Evolutionary conservation across 257 asterid species (phyloP).

Genomic region (Salvia miltiorrhiza): DNA sequence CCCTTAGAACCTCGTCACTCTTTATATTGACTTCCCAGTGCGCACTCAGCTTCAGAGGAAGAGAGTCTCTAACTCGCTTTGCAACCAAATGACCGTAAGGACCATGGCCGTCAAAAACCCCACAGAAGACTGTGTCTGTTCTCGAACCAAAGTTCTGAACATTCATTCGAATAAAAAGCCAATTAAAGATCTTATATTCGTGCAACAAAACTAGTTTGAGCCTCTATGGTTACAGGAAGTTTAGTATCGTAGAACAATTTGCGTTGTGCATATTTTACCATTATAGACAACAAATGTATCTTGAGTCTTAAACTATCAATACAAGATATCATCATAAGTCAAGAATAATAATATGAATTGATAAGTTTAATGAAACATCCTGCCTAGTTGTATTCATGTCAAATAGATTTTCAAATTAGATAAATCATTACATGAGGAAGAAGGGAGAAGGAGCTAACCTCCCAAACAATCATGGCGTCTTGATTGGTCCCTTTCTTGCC

Average conservation of each 20-base stretch:
- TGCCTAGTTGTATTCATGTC: neutral
- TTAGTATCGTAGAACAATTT: neutral
- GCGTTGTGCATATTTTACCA: conserved; percentile 6
- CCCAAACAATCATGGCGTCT: conserved; percentile 99
- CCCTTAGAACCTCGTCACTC: conserved; percentile 61
- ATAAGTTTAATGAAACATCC: neutral
- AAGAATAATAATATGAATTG: neutral
- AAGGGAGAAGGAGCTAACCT: conserved; percentile 48
- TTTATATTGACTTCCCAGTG: conserved; percentile 74
- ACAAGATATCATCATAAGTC: neutral
- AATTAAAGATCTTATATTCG: neutral
- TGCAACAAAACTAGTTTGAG: conserved; percentile 3
- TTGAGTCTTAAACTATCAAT: neutral
- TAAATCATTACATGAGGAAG: neutral
- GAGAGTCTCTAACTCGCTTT: conserved; percentile 79
- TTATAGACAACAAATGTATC: neutral
- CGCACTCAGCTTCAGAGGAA: conserved; percentile 75
- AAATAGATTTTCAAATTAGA: neutral
- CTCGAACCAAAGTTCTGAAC: conserved; percentile 88
- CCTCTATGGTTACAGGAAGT: neutral
- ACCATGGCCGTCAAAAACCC: conserved; percentile 93
- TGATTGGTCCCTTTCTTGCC: conserved; percentile 95
- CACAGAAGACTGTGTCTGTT: conserved; percentile 86
- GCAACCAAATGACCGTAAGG: conserved; percentile 97
- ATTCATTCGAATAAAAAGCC: conserved; percentile 25